These are phyloP conservation scores for Penicillium janthinellum DNA, from an alignment of 2,329 filamentous ascomycete genomes.

Conservation along the genomic window DNA sequence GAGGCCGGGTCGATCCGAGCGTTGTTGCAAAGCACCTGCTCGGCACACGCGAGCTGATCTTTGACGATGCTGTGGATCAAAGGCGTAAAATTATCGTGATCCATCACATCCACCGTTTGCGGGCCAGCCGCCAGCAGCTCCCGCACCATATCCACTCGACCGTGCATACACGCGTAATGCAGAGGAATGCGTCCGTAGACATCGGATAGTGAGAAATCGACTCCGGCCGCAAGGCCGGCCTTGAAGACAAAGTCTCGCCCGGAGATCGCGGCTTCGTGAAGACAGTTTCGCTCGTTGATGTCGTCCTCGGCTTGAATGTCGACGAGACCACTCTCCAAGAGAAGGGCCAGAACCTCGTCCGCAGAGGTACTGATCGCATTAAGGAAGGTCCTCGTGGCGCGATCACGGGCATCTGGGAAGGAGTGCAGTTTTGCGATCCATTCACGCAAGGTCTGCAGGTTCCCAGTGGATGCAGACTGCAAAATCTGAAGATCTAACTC, in stretches of 20 bases:
- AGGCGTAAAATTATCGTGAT: slow-evolving; percentile 96
- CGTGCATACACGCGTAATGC: slow-evolving; percentile 96
- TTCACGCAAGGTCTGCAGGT: slow-evolving; percentile 74
- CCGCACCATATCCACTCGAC: slow-evolving; percentile 79
- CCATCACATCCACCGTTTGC: slow-evolving; percentile 80
- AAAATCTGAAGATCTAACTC: slow-evolving; percentile 87
- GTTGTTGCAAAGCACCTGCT: slow-evolving; percentile 72
- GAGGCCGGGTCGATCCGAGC: slow-evolving; percentile 85
- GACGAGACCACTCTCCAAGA: slow-evolving; percentile 79
- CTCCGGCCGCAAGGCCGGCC: slow-evolving; percentile 71
- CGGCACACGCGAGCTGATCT: slow-evolving; percentile 76
- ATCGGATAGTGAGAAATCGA: slow-evolving; percentile 79
- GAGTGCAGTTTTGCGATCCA: slow-evolving; percentile 72
- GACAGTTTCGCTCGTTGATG: slow-evolving; percentile 94
- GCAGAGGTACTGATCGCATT: slow-evolving; percentile 86
- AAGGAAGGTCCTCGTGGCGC: slow-evolving; percentile 86
- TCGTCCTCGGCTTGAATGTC: slow-evolving; percentile 94
- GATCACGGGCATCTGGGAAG: slow-evolving; percentile 66
- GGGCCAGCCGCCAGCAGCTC: slow-evolving; percentile 69
- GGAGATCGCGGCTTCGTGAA: slow-evolving; percentile 96
- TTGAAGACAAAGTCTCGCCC: slow-evolving; percentile 77
- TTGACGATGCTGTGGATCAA: slow-evolving; percentile 94
- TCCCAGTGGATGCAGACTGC: slow-evolving; percentile 79
- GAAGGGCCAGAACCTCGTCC: slow-evolving; percentile 70
- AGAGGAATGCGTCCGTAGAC: slow-evolving; percentile 92